Conservation (phyloP, 805 yeast genomes). For the Pichia nakasei region DNA sequence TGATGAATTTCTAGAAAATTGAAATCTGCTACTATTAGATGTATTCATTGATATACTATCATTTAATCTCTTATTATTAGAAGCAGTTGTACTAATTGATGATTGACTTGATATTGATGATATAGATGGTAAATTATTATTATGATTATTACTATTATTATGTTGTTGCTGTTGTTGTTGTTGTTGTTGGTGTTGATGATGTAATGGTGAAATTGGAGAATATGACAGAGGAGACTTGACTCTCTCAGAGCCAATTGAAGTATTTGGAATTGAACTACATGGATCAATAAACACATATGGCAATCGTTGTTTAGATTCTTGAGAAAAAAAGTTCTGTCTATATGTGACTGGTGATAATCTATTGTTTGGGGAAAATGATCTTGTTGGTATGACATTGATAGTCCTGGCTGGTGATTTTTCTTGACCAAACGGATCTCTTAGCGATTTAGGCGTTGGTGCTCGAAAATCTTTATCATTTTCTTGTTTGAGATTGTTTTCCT, state of each 20-base stretch:
- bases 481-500: no score
- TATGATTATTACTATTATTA: background rate
- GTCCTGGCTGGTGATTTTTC: slow-evolving; percentile 6
- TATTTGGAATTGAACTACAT: slow-evolving; percentile 33
- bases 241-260: slow-evolving; percentile 1
- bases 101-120: slow-evolving; percentile 11
- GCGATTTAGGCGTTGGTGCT: background rate
- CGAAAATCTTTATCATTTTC: background rate
- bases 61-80: background rate
- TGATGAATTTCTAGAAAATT: slow-evolving; percentile 6
- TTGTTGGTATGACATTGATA: background rate
- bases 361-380: slow-evolving; percentile 12
- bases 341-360: slow-evolving; percentile 12
- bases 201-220: background rate
- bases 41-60: slow-evolving; percentile 1
- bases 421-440: slow-evolving; percentile 1
- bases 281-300: slow-evolving; percentile 45
- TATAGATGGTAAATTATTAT: slow-evolving; percentile 3
- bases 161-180: background rate
- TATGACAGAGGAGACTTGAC: slow-evolving; percentile 4
- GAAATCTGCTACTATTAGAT: background rate
- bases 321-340: slow-evolving; percentile 20
- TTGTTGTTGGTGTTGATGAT: background rate
- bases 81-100: background rate
- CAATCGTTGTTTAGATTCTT: slow-evolving; percentile 30